These are phyloP conservation scores for Aspergillus candidus DNA, from an alignment of 2,329 filamentous ascomycete species.

Conservation along the genomic window DNA sequence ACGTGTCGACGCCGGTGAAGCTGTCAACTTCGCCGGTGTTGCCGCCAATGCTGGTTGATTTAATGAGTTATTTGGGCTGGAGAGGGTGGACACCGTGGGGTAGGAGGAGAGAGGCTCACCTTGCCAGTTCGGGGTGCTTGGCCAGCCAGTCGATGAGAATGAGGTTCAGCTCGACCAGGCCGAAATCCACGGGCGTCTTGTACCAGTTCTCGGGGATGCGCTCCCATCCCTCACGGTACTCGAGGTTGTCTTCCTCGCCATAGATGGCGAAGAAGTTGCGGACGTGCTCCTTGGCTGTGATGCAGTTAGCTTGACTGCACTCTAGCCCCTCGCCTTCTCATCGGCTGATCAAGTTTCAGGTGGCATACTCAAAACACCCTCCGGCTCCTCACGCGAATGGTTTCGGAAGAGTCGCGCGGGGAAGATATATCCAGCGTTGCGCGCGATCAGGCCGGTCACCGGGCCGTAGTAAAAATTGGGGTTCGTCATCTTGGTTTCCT, in stretches of 20 bases:
- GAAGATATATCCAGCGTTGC: conserved; percentile 47
- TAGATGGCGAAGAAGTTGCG: conserved; percentile 46
- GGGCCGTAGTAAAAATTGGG: conserved; percentile 52
- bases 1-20: conserved; percentile 44
- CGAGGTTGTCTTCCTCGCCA: conserved; percentile 36
- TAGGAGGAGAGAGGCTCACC: conserved; percentile 11
- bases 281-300: conserved; percentile 36
- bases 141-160: conserved; percentile 36
- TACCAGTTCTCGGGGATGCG: conserved; percentile 52
- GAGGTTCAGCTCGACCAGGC: conserved; percentile 38
- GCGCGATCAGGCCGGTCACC: conserved; percentile 45
- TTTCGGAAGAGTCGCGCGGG: conserved; percentile 41
- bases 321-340: too few relatives aligned
- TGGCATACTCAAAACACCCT: conserved; percentile 32
- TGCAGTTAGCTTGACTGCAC: conserved; percentile 5
- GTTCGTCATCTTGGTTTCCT: conserved; percentile 46
- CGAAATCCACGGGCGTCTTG: conserved; percentile 41
- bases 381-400: conserved; percentile 38
- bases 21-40: conserved; percentile 48
- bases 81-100: neutral
- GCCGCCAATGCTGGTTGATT: conserved; percentile 41
- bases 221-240: conserved; percentile 46
- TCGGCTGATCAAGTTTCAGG: too few relatives aligned
- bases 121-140: conserved; percentile 39
- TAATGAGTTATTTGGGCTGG: neutral